Base-by-base conservation (phyloP, 768 basidiomycete genomes). In the Leucogyrophana mollusca region DNA sequence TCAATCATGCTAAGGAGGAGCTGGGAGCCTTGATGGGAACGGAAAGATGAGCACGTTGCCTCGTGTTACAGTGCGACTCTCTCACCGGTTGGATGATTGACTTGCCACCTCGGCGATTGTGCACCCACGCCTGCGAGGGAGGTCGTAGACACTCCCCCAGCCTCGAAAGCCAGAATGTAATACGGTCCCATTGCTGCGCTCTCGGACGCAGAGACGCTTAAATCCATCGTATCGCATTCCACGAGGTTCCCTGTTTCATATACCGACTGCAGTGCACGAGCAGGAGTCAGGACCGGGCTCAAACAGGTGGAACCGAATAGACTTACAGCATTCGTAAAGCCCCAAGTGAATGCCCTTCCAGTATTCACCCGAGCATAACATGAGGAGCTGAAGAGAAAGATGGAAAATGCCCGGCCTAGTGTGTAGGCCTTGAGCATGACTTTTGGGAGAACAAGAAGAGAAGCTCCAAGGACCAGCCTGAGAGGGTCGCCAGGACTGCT, bases 1-100 rank as follows among this genome's bases (percentile, higher is more conserved):
- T 80, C 76, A 9, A 75, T 63, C 16, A 79, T 66, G 17, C 61
- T 67, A 14, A 80, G 55, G 21, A 77, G 45, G n/a, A 80, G 51
- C 23, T 60, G 57, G 6, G 74, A 63, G 16, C 70, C 80, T 81
- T 40, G 21, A 30, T 33, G 34, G 17, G 4, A n/a, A n/a, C n/a
- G n/a, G n/a, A n/a, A n/a, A n/a, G n/a, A 27, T 40, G 25, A 47
- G 35, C 32, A 34, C 24, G 20, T 44, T 39, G 0, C 13, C 27
- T 10, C 41, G 20, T 22, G n/a, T 32, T 18, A 33, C 22, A 16
- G 22, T 18, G 37, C 32, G 11, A n/a, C 16, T 9, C 3, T 58
- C 72, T 40, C 47, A 77, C 78, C 74, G 47, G 57, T 51, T 39
- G 61, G 64, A 57, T 73, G 64, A n/a, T 55, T 64, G 3, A 68